These are phyloP conservation scores for Secale cereale DNA, from an alignment of 176 grass and related monocot genomes.

Conservation along the genomic window DNA sequence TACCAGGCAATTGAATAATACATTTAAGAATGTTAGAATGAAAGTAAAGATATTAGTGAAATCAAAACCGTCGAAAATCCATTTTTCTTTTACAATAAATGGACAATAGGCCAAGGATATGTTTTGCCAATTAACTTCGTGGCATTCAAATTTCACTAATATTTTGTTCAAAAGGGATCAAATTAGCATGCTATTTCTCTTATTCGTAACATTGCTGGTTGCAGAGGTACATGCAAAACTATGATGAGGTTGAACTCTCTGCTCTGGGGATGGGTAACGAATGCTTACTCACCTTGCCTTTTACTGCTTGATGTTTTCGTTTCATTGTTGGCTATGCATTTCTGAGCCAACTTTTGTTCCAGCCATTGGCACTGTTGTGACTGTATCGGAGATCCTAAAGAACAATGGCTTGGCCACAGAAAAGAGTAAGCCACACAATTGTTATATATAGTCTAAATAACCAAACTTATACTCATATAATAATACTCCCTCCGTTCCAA, in stretches of 20 bases:
- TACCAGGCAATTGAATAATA: background rate
- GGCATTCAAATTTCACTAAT: background rate
- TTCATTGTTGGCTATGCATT: background rate
- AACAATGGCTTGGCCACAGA: constrained; percentile 78
- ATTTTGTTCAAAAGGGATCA: background rate
- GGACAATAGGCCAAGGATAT: background rate
- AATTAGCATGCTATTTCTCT: background rate
- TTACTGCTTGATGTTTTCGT: background rate
- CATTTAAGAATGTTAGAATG: background rate
- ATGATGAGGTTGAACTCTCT: constrained; percentile 81
- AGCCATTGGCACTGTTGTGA: constrained; percentile 88
- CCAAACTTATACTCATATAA: background rate
- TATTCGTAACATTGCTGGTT: background rate
- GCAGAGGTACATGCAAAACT: constrained; percentile 87
- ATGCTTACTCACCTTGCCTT: background rate
- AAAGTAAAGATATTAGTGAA: background rate
- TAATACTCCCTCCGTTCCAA: too few relatives aligned
- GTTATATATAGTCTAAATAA: background rate
- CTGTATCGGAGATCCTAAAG: constrained; percentile 91
- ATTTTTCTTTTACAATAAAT: background rate
- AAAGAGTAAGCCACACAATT: constrained; percentile 43
- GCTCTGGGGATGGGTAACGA: constrained; percentile 89
- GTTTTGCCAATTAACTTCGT: background rate
- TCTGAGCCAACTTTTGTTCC: constrained; percentile 5
- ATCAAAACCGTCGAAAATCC: background rate